Conservation (phyloP, 345 rosid species). For the Noccaea caerulescens region DNA sequence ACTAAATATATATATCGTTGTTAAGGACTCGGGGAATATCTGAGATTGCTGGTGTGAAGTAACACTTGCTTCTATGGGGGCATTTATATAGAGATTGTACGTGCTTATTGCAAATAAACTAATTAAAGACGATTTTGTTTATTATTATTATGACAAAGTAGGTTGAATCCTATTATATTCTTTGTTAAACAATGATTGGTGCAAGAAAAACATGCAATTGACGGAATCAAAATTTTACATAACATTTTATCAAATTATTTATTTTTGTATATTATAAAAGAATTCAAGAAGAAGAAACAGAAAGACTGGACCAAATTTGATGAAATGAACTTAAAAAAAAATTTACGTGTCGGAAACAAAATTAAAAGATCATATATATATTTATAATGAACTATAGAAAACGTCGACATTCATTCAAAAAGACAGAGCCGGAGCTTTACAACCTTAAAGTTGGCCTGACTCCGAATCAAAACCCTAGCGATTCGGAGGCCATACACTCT, state of each 20-base stretch:
- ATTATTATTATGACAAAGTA: conserved; percentile 26
- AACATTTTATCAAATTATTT: neutral
- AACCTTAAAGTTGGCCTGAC: conserved; percentile 41
- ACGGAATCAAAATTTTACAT: conserved; percentile 4
- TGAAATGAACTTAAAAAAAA: neutral
- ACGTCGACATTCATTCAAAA: neutral
- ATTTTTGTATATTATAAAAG: neutral
- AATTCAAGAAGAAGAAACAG: neutral
- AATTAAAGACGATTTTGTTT: conserved; percentile 28
- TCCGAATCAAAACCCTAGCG: conserved; percentile 32
- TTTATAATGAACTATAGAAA: conserved; percentile 11
- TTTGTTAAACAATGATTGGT: conserved; percentile 13
- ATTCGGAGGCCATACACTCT: conserved; percentile 18
- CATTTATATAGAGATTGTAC: conserved; percentile 35
- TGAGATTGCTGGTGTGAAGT: conserved; percentile 37
- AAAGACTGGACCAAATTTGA: conserved; percentile 17
- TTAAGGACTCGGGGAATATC: conserved; percentile 8
- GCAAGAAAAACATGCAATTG: conserved; percentile 21
- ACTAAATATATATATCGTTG: neutral
- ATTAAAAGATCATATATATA: conserved; percentile 6
- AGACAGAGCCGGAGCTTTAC: conserved; percentile 23
- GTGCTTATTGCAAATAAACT: conserved; percentile 28
- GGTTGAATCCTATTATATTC: conserved; percentile 29
- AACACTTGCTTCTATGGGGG: conserved; percentile 31
- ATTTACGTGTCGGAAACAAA: conserved; percentile 12